Evolutionary conservation across 768 basidiomycete species (phyloP).

Genomic region (Hericium coralloides): DNA sequence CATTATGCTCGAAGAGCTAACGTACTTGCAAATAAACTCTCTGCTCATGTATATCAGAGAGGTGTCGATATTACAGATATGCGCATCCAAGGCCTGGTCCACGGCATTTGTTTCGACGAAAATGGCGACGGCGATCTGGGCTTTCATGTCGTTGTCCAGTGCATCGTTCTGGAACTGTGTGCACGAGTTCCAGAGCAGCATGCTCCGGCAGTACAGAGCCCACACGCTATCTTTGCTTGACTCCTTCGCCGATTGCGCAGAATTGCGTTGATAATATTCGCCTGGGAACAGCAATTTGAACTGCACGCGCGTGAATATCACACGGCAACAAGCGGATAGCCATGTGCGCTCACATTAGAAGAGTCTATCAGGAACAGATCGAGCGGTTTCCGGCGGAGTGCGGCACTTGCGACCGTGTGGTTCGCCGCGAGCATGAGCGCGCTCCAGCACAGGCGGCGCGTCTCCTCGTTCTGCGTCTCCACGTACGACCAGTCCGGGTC

Average conservation of each 20-base stretch:
- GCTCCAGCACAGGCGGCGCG: slow-evolving; percentile 70
- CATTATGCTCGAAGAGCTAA: neutral
- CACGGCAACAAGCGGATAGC: neutral
- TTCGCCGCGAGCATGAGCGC: slow-evolving; percentile 60
- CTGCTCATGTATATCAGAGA: slow-evolving; percentile 28
- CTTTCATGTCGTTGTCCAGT: slow-evolving; percentile 41
- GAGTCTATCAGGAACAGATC: slow-evolving; percentile 55
- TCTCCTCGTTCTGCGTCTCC: slow-evolving; percentile 59
- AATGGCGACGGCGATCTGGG: slow-evolving; percentile 50
- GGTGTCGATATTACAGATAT: slow-evolving; percentile 64
- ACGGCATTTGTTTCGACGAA: slow-evolving; percentile 61
- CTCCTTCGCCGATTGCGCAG: slow-evolving; percentile 29
- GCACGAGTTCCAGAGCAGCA: slow-evolving; percentile 75
- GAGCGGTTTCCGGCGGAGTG: slow-evolving; percentile 49
- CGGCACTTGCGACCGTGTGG: slow-evolving; percentile 61
- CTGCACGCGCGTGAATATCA: slow-evolving; percentile 25
- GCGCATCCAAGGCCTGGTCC: slow-evolving; percentile 57
- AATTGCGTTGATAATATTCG: slow-evolving; percentile 47
- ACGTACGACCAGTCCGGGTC: slow-evolving; percentile 43
- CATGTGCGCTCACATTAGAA: slow-evolving; percentile 42
- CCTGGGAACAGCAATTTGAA: slow-evolving; percentile 67
- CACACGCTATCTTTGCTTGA: slow-evolving; percentile 73
- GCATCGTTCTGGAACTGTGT: slow-evolving; percentile 38
- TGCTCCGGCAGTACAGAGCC: slow-evolving; percentile 75
- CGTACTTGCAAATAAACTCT: slow-evolving; percentile 14